Base-by-base conservation (phyloP, 805 yeast species). In the Yamadazyma sp. region DNA sequence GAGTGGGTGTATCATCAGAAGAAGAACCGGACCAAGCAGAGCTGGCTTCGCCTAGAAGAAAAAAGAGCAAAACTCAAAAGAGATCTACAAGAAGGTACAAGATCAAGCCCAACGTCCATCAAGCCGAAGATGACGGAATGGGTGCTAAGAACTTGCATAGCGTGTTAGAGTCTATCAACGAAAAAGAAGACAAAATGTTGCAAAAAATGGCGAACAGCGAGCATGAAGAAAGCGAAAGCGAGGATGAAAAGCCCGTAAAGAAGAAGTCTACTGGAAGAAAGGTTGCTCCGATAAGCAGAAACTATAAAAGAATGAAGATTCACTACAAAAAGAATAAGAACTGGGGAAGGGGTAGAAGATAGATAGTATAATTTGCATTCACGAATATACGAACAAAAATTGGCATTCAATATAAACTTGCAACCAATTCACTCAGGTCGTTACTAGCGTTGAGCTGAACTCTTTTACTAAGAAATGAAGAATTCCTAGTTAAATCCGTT, bases 261-360 rank as follows among this genome's bases (percentile, higher is more conserved):
- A 35, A 15, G 21, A 25, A 16, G 5, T 30, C 43, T 17, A 31
- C 19, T n/a, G 42, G 42, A 29, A 39, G 40, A 35, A 57, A 46
- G 47, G 42, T 54, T 17, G 57, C 60, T 29, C 67, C 70, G 2
- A 47, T 69, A 15, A 74, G 73, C 42, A 62, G 56, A 48, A 79
- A 79, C 51, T 79, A 65, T 57, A 74, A 73, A 47, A 59, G 79
- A 40, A 58, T 74, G 35, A 78, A 76, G 52, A 65, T 79, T 31
- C 74, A 75, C 27, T 73, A 66, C 48, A 68, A 45, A 34, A 42
- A 37, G 28, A 38, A 67, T 47, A 42, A 42, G 28, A 42, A 40
- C 13, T 40, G 40, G 40, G 43, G 47, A 4, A 37, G 42, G 14
- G 67, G 68, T 43, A 55, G 58, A n/a, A n/a, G n/a, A n/a, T n/a